phyloP scores from a whole-genome alignment of 371 early-diverging fungal species.

The Nosema bombycis region DNA sequence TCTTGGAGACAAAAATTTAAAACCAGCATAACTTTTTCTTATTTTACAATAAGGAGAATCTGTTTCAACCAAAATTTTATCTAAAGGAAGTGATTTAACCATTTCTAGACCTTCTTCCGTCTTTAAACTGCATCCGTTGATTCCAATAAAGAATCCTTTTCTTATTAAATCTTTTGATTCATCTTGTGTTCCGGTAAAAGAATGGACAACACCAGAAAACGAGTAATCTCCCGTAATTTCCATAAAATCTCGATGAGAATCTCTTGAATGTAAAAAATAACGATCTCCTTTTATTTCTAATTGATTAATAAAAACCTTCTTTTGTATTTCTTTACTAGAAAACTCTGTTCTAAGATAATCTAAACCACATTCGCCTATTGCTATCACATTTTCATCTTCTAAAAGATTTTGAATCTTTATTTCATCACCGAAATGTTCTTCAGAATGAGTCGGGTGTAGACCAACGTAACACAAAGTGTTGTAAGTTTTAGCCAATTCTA shows the following conservation, averaged over 20 bases:
- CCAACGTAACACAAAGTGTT: slow-evolving; percentile 56
- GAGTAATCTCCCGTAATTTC: slow-evolving; percentile 57
- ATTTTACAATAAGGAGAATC: slow-evolving; percentile 77
- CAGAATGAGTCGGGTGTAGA: slow-evolving; percentile 55
- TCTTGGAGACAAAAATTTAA: slow-evolving; percentile 65
- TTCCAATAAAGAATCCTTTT: slow-evolving; percentile 79
- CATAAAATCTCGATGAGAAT: slow-evolving; percentile 65
- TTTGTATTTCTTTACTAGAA: slow-evolving; percentile 65
- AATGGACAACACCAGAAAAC: slow-evolving; percentile 78
- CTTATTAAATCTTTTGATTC: slow-evolving; percentile 71
- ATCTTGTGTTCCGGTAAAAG: slow-evolving; percentile 75
- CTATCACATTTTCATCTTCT: slow-evolving; percentile 70
- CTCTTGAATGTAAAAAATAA: slow-evolving; percentile 67
- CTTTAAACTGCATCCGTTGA: slow-evolving; percentile 89
- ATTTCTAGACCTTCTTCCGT: slow-evolving; percentile 75
- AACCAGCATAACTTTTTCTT: slow-evolving; percentile 74
- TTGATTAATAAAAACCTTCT: slow-evolving; percentile 64
- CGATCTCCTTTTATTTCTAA: slow-evolving; percentile 55
- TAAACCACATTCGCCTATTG: slow-evolving; percentile 68
- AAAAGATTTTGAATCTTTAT: not conserved
- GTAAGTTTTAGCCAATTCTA: slow-evolving; percentile 47
- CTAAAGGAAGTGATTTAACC: slow-evolving; percentile 73
- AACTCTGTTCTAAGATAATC: slow-evolving; percentile 67
- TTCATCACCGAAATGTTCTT: too few species aligned
- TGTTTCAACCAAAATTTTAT: slow-evolving; percentile 80